Base-by-base conservation (phyloP, 352 stramenopile genomes). In the Hyaloperonospora arabidopsidis region DNA sequence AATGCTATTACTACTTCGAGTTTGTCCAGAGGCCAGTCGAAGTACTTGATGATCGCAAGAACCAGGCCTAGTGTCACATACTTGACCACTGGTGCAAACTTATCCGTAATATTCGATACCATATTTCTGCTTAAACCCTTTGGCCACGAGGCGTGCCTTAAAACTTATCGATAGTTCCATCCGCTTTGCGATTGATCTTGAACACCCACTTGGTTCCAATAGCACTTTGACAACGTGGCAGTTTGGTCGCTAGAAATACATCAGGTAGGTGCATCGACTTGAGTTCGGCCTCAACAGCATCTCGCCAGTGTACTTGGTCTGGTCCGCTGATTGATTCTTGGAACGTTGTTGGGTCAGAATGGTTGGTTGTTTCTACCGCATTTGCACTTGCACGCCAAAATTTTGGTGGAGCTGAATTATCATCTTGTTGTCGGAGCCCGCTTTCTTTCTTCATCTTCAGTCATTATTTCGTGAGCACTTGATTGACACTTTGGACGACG, bases 21-120 rank as follows among this genome's bases (percentile, higher is more conserved):
- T 34, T 35, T 18, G 21, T 34, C 43, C 1, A 49, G 22, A 29
- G 43, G 21, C 43, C n/a, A 35, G 43, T 29, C 43, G 13, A 49
- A 49, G 11, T 49, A 35, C 21, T 49, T 49, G 21, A 21, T n/a
- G 2, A 49, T 18, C 4, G 43, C 43, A n/a, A 49, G 17, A 1
- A 49, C 8, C 43, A 49, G 32, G 43, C 22, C 19, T 18, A 43
- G 17, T 4, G 36, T 43, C 36, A 43, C 14, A 43, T 43, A 43
- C 36, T 43, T 43, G 32, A 38, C 32, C 32, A 38, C 32, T n/a
- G 32, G 32, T 13, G 32, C 7, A 38, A 38, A 38, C 13, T 13
- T 38, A 7, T 38, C 32, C 7, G 32, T 38, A 13, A n/a, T 38
- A 38, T 7, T 38, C 32, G 32, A 38, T 38, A 13, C 32, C n/a